Conservation (phyloP, 306 rosid genomes). For the Trichosanthes cucumerina region DNA sequence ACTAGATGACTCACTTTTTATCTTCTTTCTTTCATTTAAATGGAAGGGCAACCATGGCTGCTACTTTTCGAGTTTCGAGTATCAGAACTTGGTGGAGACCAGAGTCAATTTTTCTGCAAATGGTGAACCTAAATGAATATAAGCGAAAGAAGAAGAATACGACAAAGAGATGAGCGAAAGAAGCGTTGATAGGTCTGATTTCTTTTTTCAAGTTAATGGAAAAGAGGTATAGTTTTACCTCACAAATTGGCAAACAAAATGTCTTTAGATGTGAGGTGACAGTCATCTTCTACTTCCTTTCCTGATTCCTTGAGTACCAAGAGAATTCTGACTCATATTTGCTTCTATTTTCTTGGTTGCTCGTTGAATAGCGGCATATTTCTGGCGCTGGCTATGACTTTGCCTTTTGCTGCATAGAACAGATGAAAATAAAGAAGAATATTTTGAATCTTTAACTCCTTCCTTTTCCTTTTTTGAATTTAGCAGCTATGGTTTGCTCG, state of each 20-base stretch:
- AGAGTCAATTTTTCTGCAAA: neutral
- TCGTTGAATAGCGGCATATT: slow-evolving; percentile 56
- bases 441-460: neutral
- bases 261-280: neutral
- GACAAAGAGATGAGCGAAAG: neutral
- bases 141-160: neutral
- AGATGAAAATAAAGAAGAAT: neutral
- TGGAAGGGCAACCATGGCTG: neutral
- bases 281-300: slow-evolving; percentile 44
- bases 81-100: neutral
- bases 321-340: slow-evolving; percentile 28
- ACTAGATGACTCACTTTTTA: neutral
- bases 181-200: neutral
- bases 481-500: neutral
- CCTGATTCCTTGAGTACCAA: slow-evolving; percentile 32
- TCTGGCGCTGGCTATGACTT: slow-evolving; percentile 45
- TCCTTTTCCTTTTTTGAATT: neutral
- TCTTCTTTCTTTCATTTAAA: neutral
- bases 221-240: slow-evolving; percentile 1
- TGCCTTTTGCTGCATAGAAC: slow-evolving; percentile 40
- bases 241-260: neutral
- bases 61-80: neutral
- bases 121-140: neutral
- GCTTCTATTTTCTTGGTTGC: slow-evolving; percentile 58
- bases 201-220: neutral